phyloP scores from a whole-genome alignment of 352 stramenopile genomes.

The Saprolegnia diclina region DNA sequence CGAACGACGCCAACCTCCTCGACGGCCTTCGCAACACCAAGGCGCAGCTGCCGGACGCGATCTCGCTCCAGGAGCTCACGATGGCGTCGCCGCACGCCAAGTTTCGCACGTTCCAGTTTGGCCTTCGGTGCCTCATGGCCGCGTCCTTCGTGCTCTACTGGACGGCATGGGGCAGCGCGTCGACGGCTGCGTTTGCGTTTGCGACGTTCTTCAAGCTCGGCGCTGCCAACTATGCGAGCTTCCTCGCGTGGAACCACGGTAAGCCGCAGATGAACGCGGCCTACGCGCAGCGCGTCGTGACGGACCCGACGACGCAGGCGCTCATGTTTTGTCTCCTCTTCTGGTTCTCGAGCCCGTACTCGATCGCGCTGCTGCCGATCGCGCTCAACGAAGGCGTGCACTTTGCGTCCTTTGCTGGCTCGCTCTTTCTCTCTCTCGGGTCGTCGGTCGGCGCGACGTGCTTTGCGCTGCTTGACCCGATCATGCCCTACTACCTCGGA shows the following conservation, averaged over 20 bases:
- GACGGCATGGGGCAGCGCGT: constrained; percentile 27
- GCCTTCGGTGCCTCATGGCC: constrained; percentile 55
- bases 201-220: constrained; percentile 75
- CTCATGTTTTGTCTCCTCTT: constrained; percentile 85
- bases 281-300: constrained; percentile 76
- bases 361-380: constrained; percentile 72
- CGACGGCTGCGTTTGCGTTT: constrained; percentile 45
- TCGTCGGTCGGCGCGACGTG: constrained; percentile 37
- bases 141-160: constrained; percentile 71
- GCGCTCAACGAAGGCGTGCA: constrained; percentile 78
- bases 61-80: constrained; percentile 45
- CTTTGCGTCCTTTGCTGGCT: constrained; percentile 52
- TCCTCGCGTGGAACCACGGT: constrained; percentile 76
- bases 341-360: constrained; percentile 67
- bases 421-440: constrained; percentile 53
- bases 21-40: constrained; percentile 48
- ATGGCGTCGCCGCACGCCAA: constrained; percentile 49
- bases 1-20: constrained; percentile 54
- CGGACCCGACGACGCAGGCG: constrained; percentile 75
- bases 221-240: constrained; percentile 71
- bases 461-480: constrained; percentile 49
- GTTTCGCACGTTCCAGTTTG: constrained; percentile 71
- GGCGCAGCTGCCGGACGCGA: constrained; percentile 20
- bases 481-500: constrained; percentile 52
- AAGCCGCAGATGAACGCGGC: constrained; percentile 53